Evolutionary conservation across 768 basidiomycete species (phyloP).

Genomic region (Suillus plorans): DNA sequence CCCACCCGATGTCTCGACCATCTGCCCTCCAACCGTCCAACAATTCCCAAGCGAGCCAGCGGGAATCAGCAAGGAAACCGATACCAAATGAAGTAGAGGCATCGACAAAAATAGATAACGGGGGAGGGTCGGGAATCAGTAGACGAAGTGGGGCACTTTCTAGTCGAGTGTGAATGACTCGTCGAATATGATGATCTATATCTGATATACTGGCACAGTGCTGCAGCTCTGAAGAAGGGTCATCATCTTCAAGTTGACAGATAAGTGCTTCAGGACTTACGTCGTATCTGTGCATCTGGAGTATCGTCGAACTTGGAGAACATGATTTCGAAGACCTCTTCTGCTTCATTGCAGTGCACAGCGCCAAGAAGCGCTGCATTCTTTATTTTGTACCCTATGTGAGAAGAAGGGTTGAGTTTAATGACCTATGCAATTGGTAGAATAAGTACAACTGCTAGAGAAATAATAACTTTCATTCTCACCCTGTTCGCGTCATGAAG

Average conservation of each 20-base stretch:
- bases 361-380: neutral
- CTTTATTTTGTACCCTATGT: neutral
- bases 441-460: neutral
- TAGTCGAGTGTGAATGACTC: neutral
- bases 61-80: slow-evolving; percentile 33
- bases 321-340: neutral
- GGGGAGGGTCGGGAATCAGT: slow-evolving; percentile 9
- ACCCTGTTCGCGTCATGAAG: neutral
- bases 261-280: neutral
- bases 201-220: neutral
- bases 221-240: neutral
- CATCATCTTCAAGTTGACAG: neutral
- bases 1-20: slow-evolving; percentile 41
- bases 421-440: neutral
- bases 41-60: slow-evolving; percentile 43
- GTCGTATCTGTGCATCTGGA: neutral
- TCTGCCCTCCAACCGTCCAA: slow-evolving; percentile 27
- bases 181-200: neutral
- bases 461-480: neutral
- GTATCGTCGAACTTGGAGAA: neutral
- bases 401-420: neutral
- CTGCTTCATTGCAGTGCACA: neutral
- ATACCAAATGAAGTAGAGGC: slow-evolving; percentile 42
- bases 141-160: neutral
- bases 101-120: slow-evolving; percentile 34